Evolutionary conservation across 2,329 filamentous ascomycete species (phyloP).

Genomic region (Madurella fahalii): DNA sequence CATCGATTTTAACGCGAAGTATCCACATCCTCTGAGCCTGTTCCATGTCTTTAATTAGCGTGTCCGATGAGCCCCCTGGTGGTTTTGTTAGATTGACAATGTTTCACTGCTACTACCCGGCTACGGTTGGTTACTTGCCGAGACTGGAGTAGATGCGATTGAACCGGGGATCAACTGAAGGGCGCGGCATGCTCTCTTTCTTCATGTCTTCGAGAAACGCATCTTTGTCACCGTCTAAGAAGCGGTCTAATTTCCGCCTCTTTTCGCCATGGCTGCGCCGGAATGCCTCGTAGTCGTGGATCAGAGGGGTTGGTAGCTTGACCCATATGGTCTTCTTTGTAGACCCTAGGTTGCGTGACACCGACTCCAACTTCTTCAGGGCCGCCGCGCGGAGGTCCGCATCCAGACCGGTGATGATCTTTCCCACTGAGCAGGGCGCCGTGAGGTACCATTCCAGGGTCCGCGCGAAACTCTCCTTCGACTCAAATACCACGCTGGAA

Average conservation of each 20-base stretch:
- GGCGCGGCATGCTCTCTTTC: no score
- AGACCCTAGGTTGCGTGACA: conserved; percentile 13
- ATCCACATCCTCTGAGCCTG: conserved; percentile 28
- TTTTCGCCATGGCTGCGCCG: neutral
- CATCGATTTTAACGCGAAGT: conserved; percentile 31
- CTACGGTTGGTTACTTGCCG: neutral
- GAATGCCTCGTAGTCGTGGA: neutral
- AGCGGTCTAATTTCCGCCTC: neutral
- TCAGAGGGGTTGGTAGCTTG: neutral
- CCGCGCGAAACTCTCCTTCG: conserved; percentile 17
- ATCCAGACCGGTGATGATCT: conserved; percentile 13
- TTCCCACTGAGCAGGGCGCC: conserved; percentile 12
- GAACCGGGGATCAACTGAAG: neutral
- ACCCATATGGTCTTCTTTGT: conserved; percentile 1
- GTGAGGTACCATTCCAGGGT: conserved; percentile 29
- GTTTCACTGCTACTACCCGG: no score
- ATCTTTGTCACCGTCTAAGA: neutral
- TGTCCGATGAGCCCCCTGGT: conserved; percentile 23
- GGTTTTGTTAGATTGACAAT: neutral
- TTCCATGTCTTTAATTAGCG: conserved; percentile 25
- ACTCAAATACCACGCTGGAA: conserved; percentile 29
- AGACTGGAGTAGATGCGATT: neutral
- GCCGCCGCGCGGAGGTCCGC: conserved; percentile 1
- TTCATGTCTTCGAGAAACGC: neutral
- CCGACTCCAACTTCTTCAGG: conserved; percentile 13